Conservation (phyloP, 208 protist species). For the Trypanosoma mega region DNA sequence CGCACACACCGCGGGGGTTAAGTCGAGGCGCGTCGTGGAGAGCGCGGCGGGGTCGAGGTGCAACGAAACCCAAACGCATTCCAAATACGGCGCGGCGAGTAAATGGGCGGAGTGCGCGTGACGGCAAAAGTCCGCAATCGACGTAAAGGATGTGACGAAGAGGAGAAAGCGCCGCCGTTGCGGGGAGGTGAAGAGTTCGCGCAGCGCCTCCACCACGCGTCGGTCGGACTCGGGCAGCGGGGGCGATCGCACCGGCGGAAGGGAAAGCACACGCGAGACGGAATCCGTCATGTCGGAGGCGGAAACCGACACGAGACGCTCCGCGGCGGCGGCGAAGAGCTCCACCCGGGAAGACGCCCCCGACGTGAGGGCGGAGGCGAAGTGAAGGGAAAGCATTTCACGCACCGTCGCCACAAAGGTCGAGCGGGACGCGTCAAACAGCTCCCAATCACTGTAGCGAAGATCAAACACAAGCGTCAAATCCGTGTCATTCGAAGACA, state of each 20-base stretch:
- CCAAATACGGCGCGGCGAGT: slow-evolving; percentile 18
- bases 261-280: neutral
- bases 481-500: neutral
- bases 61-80: slow-evolving; percentile 16
- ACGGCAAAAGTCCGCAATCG: slow-evolving; percentile 24
- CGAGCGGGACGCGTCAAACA: slow-evolving; percentile 16
- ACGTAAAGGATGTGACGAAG: slow-evolving; percentile 31
- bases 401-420: slow-evolving; percentile 14
- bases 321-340: slow-evolving; percentile 15
- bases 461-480: slow-evolving; percentile 27
- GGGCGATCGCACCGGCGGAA: slow-evolving; percentile 19
- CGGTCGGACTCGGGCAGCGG: slow-evolving; percentile 23
- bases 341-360: neutral
- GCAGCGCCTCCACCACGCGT: slow-evolving; percentile 9
- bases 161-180: slow-evolving; percentile 5
- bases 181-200: neutral
- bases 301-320: slow-evolving; percentile 7
- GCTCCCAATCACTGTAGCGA: slow-evolving; percentile 26
- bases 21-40: slow-evolving; percentile 20
- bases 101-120: slow-evolving; percentile 12
- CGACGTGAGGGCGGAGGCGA: neutral
- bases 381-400: slow-evolving; percentile 20
- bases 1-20: slow-evolving; percentile 21
- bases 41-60: slow-evolving; percentile 26
- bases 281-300: slow-evolving; percentile 1